Conservation (phyloP, 2,329 filamentous ascomycete genomes). For the Colletotrichum viniferum region DNA sequence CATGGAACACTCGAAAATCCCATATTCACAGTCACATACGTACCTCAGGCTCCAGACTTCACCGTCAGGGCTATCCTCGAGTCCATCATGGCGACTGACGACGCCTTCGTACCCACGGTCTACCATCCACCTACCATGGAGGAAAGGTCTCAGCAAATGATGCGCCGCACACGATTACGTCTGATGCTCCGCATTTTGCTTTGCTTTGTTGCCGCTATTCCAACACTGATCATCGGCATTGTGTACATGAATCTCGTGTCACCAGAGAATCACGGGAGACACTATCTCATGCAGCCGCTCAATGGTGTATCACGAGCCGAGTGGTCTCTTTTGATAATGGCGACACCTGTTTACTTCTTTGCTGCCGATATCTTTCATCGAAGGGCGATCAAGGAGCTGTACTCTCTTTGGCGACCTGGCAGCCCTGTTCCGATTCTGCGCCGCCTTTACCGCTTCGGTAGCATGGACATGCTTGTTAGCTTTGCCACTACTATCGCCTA, state of each 20-base stretch:
- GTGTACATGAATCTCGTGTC: constrained; percentile 87
- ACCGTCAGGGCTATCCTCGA: constrained; percentile 78
- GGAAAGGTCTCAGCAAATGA: constrained; percentile 77
- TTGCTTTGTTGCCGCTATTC: constrained; percentile 73
- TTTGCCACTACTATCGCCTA: constrained; percentile 89
- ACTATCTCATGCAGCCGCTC: constrained; percentile 71
- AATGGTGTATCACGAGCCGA: constrained; percentile 77
- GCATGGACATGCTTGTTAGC: constrained; percentile 94
- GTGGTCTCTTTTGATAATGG: constrained; percentile 79
- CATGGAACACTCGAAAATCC: constrained; percentile 65
- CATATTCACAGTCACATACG: constrained; percentile 73
- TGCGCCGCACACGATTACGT: constrained; percentile 70
- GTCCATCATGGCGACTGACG: constrained; percentile 69
- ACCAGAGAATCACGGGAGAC: constrained; percentile 57
- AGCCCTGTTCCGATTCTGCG: constrained; percentile 75
- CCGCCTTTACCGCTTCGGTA: constrained; percentile 88
- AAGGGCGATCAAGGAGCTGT: constrained; percentile 79
- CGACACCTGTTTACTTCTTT: constrained; percentile 87
- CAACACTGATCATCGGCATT: constrained; percentile 85
- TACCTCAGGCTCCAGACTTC: constrained; percentile 68
- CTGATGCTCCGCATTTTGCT: constrained; percentile 73
- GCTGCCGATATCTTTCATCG: constrained; percentile 85
- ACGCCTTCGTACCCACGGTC: constrained; percentile 69
- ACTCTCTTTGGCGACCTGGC: constrained; percentile 75
- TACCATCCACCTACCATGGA: constrained; percentile 84